Evolutionary conservation across 2,329 filamentous ascomycete species (phyloP), one percentile per base, ranked within the genome.

Genomic region (Elsinoe ampelina): DNA sequence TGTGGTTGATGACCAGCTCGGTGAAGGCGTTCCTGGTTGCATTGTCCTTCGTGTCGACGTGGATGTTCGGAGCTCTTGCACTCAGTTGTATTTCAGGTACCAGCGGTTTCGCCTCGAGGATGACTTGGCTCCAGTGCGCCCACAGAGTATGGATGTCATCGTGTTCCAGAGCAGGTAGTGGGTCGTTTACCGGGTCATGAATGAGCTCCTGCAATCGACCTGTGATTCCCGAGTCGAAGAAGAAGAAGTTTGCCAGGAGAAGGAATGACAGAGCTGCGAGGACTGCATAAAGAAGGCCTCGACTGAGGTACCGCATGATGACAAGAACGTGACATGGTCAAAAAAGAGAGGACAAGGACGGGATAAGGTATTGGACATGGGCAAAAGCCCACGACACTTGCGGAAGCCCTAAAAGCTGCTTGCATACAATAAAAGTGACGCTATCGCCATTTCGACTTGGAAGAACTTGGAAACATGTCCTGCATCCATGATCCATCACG

Each of bases 1-100:
- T n/a, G 22, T 42, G 19, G 54, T 56, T 56, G 38, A 38, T 32
- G 2, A 56, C 54, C 54, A 56, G 32, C 38, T 56, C 54, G 39
- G 39, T 38, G 41, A 45, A 56, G 19, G 54, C 38, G 5, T 11
- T 36, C 12, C 54, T 41, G 2, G 54, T 42, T 4, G 39, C 41
- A 35, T 38, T 42, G 41, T 48, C 54, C 15, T 45, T 47, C 5
- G 20, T 20, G 2, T 36, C 5, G 3, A 56, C 42, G 12, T 26
- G 12, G n/a, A 38, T 45, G 22, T 56, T 41, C 15, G 54, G 36
- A 8, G 52, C 52, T 19, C 13, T 19, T 7, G 36, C 26, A 13
- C 26, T 55, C 5, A 43, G 13, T 19, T 42, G 19, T n/a, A 55
- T 39, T 19, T 55, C 38, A 1, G 36, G 32, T 12, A 56, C 19